A percentile compares a stretch with the other conserved stretches of the same genome.
These are phyloP conservation scores for Platismatia glauca DNA, from an alignment of 495 filamentous ascomycete species.

Conservation along the genomic window DNA sequence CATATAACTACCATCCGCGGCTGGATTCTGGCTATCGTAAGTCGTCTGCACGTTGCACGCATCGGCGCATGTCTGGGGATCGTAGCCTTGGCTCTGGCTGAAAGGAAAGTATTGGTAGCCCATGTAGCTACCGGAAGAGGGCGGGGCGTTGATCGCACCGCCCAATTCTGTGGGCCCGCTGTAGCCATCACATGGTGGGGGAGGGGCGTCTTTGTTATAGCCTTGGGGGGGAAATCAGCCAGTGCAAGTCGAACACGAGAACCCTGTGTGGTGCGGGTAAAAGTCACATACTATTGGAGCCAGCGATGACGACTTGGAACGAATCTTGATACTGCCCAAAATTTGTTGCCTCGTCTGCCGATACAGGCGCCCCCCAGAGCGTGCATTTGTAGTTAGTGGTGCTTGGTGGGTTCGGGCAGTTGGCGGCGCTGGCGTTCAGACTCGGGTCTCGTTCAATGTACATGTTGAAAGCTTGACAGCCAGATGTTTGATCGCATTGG, in stretches of 20 bases:
- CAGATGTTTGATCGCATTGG: constrained; percentile 24
- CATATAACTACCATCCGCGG: constrained; percentile 24
- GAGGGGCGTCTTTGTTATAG: constrained; percentile 29
- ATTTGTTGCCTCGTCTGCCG: constrained; percentile 29
- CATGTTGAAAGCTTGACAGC: constrained; percentile 40
- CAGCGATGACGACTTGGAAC: constrained; percentile 40
- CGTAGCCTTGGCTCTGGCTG: constrained; percentile 27
- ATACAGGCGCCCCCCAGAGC: constrained; percentile 37
- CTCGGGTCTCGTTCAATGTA: constrained; percentile 42
- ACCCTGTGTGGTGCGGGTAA: not conserved
- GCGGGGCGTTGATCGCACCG: constrained; percentile 35
- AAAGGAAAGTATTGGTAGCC: constrained; percentile 36
- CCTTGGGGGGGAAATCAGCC: constrained; percentile 5
- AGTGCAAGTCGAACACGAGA: not conserved
- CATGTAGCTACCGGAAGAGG: constrained; percentile 30
- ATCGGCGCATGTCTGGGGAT: constrained; percentile 33
- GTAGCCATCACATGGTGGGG: constrained; percentile 29
- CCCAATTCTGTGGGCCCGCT: constrained; percentile 25
- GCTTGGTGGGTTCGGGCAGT: constrained; percentile 37
- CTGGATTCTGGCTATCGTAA: constrained; percentile 30
- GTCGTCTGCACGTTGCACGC: constrained; percentile 35
- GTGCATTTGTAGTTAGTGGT: constrained; percentile 47
- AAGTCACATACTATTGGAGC: constrained; percentile 29
- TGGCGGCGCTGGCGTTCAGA: constrained; percentile 26
- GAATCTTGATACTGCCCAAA: constrained; percentile 31